These are phyloP conservation scores for Fusarium sororula DNA, from an alignment of 2,329 filamentous ascomycete species.

Conservation along the genomic window DNA sequence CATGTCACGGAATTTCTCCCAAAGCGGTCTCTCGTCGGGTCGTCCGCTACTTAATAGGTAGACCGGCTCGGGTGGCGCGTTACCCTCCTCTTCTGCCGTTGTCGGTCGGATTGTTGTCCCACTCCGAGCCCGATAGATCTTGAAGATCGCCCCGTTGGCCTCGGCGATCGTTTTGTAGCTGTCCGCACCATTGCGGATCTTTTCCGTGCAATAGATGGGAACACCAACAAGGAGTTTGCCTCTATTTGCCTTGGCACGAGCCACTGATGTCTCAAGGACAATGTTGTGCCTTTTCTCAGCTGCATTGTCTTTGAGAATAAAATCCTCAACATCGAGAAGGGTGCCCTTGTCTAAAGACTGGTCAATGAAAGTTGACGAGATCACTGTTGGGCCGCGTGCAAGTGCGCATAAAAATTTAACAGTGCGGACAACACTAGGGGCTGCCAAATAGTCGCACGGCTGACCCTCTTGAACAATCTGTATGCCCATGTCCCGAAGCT, in stretches of 20 bases:
- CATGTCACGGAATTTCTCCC: slow-evolving; percentile 83
- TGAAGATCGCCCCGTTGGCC: slow-evolving; percentile 87
- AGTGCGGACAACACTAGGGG: slow-evolving; percentile 86
- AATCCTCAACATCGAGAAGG: slow-evolving; percentile 71
- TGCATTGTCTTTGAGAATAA: slow-evolving; percentile 74
- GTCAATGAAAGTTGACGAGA: slow-evolving; percentile 82
- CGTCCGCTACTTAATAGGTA: slow-evolving; percentile 81
- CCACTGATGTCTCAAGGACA: slow-evolving; percentile 72
- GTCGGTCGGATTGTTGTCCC: slow-evolving; percentile 73
- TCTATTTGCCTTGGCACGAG: slow-evolving; percentile 78
- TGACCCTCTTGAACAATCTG: slow-evolving; percentile 79
- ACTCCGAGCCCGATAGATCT: slow-evolving; percentile 78
- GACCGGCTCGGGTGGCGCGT: slow-evolving; percentile 73
- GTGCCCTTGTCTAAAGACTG: slow-evolving; percentile 75
- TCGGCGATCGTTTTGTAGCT: slow-evolving; percentile 87
- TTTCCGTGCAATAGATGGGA: slow-evolving; percentile 84
- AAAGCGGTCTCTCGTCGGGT: slow-evolving; percentile 75
- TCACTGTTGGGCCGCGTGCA: slow-evolving; percentile 79
- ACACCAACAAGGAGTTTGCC: slow-evolving; percentile 79
- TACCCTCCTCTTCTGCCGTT: slow-evolving; percentile 70
- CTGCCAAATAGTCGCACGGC: slow-evolving; percentile 85
- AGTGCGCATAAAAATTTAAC: slow-evolving; percentile 92
- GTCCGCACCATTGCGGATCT: slow-evolving; percentile 81
- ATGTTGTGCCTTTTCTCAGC: slow-evolving; percentile 78
- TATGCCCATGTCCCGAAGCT: slow-evolving; percentile 85